These are phyloP conservation scores for Neonectria punicea DNA, from an alignment of 2,329 filamentous ascomycete genomes.

Conservation along the genomic window DNA sequence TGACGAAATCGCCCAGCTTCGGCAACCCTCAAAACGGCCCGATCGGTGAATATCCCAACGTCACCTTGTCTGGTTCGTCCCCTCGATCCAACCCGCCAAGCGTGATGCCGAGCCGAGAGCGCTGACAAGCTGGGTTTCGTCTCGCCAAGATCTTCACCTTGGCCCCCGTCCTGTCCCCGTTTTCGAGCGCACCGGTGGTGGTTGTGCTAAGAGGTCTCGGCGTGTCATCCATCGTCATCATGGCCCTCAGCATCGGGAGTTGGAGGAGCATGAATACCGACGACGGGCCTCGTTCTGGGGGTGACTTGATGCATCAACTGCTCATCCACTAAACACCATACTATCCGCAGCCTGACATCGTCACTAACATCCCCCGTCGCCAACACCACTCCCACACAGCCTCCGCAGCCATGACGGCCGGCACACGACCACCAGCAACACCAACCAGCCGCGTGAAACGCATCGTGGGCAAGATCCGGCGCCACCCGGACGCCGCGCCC, in stretches of 20 bases:
- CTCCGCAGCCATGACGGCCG: slow-evolving; percentile 22
- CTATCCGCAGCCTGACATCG: background rate
- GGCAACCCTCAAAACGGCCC: background rate
- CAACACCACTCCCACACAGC: slow-evolving; percentile 25
- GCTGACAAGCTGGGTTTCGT: background rate
- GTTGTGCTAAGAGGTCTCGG: background rate
- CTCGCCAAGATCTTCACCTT: background rate
- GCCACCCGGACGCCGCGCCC: slow-evolving; percentile 25
- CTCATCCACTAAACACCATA: background rate
- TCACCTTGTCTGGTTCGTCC: background rate
- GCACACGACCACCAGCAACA: slow-evolving; percentile 20
- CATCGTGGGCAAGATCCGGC: slow-evolving; percentile 38
- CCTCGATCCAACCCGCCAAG: background rate
- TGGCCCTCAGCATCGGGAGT: background rate
- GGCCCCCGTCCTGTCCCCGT: background rate
- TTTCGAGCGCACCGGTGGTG: background rate
- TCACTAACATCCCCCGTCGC: background rate
- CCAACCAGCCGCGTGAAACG: slow-evolving; percentile 34
- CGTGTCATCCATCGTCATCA: background rate
- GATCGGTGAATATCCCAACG: slow-evolving; percentile 4
- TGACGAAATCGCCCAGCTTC: background rate
- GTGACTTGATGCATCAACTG: background rate
- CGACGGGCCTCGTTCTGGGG: background rate
- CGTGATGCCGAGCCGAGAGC: background rate
- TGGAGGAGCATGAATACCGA: background rate